Evolutionary conservation across 352 stramenopile genomes (phyloP).

Genomic region (Peronospora farinosa): DNA sequence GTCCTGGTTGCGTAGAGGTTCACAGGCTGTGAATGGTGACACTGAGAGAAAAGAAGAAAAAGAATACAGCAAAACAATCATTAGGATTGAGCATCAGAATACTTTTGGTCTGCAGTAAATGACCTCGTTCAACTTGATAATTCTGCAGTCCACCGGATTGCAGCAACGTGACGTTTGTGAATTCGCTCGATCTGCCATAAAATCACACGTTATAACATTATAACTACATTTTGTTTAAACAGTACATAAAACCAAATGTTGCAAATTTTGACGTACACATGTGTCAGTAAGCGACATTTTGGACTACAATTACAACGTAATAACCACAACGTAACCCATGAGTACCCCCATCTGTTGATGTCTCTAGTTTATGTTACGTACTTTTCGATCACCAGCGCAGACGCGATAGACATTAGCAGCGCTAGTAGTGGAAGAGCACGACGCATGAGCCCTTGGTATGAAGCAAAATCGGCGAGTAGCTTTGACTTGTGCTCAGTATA

Average conservation of each 20-base stretch:
- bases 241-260: background rate
- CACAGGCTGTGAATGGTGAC: conserved; percentile 55
- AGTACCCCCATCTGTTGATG: background rate
- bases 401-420: conserved; percentile 12
- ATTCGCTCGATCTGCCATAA: conserved; percentile 50
- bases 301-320: conserved; percentile 31
- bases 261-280: conserved; percentile 49
- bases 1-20: conserved; percentile 40
- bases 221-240: background rate
- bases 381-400: conserved; percentile 47
- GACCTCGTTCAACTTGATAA: conserved; percentile 45
- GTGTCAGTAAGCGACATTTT: conserved; percentile 47
- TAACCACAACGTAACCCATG: conserved; percentile 8
- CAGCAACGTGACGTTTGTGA: conserved; percentile 54
- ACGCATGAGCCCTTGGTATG: conserved; percentile 20
- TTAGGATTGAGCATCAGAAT: background rate
- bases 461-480: conserved; percentile 6
- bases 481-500: conserved; percentile 21
- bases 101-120: background rate
- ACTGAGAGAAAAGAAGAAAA: conserved; percentile 17
- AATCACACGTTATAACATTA: background rate
- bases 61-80: conserved; percentile 2
- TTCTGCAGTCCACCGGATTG: conserved; percentile 26
- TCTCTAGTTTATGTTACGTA: conserved; percentile 8
- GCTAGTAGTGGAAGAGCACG: conserved; percentile 4